These are phyloP conservation scores for Anethum foeniculum DNA, from an alignment of 140 eudicot genomes.

Conservation along the genomic window DNA sequence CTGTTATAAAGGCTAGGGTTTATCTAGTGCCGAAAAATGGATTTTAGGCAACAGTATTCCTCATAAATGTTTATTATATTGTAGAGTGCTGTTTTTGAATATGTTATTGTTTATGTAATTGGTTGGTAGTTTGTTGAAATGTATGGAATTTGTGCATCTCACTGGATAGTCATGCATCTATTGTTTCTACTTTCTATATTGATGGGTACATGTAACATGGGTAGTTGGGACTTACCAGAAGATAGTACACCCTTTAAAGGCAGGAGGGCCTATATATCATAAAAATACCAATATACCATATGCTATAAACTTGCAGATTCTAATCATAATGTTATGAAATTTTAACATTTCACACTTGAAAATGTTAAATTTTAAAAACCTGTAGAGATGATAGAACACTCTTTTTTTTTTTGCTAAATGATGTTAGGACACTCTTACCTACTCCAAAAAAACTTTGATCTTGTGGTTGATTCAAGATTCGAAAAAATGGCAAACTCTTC, in stretches of 20 bases:
- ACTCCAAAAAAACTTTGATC: neutral
- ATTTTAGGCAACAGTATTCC: conserved; percentile 14
- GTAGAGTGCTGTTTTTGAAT: neutral
- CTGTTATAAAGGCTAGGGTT: conserved; percentile 81
- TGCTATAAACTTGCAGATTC: neutral
- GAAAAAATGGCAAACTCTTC: too few relatives aligned
- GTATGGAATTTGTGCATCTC: neutral
- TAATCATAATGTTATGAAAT: neutral
- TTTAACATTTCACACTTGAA: neutral
- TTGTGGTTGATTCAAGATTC: neutral
- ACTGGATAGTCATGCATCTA: neutral
- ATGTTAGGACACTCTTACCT: too few relatives aligned
- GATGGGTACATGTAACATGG: neutral
- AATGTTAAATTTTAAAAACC: neutral
- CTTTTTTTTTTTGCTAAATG: neutral
- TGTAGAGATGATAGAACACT: neutral
- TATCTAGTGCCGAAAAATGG: conserved; percentile 73
- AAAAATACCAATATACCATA: neutral
- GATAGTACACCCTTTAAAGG: neutral
- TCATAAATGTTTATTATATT: neutral
- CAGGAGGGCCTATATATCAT: neutral
- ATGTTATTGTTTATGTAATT: neutral
- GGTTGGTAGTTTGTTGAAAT: neutral
- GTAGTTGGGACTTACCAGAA: neutral
- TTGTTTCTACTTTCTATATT: neutral